phyloP scores from a whole-genome alignment of 345 rosid genomes.

The Limnanthes douglasii region DNA sequence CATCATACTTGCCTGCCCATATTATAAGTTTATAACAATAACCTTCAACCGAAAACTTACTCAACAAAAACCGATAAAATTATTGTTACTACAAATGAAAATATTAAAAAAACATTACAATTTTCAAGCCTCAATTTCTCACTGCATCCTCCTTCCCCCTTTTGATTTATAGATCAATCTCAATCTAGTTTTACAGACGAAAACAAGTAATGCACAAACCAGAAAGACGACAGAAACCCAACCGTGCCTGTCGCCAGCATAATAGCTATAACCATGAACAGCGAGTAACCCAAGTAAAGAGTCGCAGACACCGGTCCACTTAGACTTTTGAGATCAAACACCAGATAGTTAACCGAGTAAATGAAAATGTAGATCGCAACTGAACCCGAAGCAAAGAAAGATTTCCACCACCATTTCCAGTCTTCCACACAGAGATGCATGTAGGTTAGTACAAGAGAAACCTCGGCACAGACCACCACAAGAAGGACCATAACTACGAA shows the following conservation, averaged over 20 bases:
- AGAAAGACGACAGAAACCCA: conserved; percentile 62
- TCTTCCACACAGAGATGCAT: conserved; percentile 72
- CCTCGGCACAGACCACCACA: conserved; percentile 62
- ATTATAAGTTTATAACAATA: no score
- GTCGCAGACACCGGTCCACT: conserved; percentile 63
- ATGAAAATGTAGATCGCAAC: conserved; percentile 57
- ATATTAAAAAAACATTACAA: no score
- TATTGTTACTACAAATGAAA: no score
- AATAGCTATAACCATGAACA: conserved; percentile 53
- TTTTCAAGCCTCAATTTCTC: no score
- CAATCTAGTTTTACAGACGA: conserved; percentile 64
- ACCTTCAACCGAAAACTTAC: no score
- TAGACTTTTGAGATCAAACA: conserved; percentile 45
- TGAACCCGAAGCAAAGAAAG: conserved; percentile 67
- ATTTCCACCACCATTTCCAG: conserved; percentile 77
- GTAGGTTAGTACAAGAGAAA: conserved; percentile 55
- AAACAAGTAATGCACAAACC: conserved; percentile 67
- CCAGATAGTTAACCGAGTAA: conserved; percentile 49
- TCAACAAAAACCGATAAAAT: no score
- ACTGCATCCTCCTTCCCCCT: no score
- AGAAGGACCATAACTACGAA: conserved; percentile 45
- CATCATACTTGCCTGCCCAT: no score
- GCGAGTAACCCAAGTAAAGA: conserved; percentile 54
- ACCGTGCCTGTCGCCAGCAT: conserved; percentile 62
- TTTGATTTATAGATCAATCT: no score